A percentile compares a stretch with the other conserved stretches of the same genome.
phyloP scores from a whole-genome alignment of 257 asterid species.

The Craterostigma plantagineum region DNA sequence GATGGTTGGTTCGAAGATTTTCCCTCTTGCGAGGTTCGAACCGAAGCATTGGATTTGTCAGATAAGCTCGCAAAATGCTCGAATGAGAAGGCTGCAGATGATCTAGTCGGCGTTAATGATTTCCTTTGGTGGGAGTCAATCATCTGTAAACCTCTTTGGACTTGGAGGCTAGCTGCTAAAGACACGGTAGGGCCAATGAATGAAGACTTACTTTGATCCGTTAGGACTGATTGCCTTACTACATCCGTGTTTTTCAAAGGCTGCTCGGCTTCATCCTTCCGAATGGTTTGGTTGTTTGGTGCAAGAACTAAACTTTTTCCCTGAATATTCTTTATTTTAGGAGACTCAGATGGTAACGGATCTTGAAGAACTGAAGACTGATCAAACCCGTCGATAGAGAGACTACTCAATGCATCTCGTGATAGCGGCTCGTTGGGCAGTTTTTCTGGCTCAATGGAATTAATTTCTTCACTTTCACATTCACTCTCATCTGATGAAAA shows the following conservation, averaged over 20 bases:
- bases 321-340: constrained; percentile 38
- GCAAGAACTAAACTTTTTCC: constrained; percentile 44
- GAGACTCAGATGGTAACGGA: constrained; percentile 74
- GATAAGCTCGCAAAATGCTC: constrained; percentile 57
- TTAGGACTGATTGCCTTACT: no score
- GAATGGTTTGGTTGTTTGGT: no score
- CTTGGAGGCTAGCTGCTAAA: constrained; percentile 79
- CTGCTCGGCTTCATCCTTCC: no score
- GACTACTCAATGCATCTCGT: no score
- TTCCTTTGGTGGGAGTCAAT: constrained; percentile 72
- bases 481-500: no score
- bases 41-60: constrained; percentile 31
- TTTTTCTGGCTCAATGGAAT: constrained; percentile 14
- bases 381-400: no score
- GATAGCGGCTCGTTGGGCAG: no score
- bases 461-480: constrained; percentile 67
- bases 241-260: no score
- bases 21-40: constrained; percentile 21
- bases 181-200: constrained; percentile 76
- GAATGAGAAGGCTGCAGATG: constrained; percentile 81
- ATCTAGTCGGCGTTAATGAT: constrained; percentile 36
- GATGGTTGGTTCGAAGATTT: constrained; percentile 18
- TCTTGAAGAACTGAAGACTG: constrained; percentile 23
- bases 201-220: constrained; percentile 22
- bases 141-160: constrained; percentile 84